Percentiles rank a stretch among this genome's conserved stretches.
phyloP scores from a whole-genome alignment of 2,329 filamentous ascomycete genomes.

The Colletotrichum sp. region DNA sequence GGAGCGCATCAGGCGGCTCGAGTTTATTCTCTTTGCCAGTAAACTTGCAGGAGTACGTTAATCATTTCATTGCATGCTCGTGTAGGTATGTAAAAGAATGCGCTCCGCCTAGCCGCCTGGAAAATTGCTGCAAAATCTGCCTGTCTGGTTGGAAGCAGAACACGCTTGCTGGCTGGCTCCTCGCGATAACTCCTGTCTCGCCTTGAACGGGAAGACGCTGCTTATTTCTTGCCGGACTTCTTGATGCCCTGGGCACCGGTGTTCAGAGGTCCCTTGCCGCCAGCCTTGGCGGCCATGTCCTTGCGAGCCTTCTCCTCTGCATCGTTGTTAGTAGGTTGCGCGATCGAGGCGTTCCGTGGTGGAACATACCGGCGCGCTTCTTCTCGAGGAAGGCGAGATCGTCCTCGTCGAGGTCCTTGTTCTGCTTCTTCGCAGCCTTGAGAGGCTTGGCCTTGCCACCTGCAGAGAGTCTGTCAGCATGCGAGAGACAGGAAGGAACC shows the following conservation, averaged over 20 bases:
- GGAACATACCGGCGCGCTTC: constrained; percentile 76
- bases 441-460: constrained; percentile 84
- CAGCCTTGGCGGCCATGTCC: constrained; percentile 80
- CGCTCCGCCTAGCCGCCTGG: neutral
- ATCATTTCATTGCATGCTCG: constrained; percentile 20
- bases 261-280: constrained; percentile 88
- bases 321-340: neutral
- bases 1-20: neutral
- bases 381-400: constrained; percentile 84
- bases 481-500: neutral
- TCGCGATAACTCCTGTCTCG: neutral
- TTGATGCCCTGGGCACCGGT: constrained; percentile 89
- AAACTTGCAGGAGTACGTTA: neutral
- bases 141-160: neutral
- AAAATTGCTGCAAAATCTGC: neutral
- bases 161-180: neutral
- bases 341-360: neutral
- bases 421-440: constrained; percentile 87
- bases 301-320: constrained; percentile 85
- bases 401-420: constrained; percentile 85
- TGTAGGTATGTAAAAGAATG: constrained; percentile 15
- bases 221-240: constrained; percentile 97
- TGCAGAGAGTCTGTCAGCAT: constrained; percentile 34
- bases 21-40: neutral
- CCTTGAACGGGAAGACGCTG: neutral